Conservation (phyloP, 768 basidiomycete genomes). For the Nidula microcarpa region DNA sequence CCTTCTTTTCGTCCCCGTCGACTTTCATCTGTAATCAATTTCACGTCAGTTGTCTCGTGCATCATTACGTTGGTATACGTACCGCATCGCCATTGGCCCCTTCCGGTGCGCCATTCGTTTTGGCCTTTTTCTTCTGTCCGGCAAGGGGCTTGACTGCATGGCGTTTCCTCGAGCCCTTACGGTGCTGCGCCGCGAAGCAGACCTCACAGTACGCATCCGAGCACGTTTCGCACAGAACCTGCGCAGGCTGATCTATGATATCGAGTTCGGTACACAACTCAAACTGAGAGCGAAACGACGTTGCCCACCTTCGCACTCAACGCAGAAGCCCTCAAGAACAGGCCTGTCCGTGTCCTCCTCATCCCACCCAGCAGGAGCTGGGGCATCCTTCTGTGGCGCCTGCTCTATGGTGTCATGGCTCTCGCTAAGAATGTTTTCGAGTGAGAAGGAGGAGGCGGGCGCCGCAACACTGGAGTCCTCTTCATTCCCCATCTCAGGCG, state of each 20-base stretch:
- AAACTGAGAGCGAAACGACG: no score
- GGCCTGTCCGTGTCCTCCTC: slow-evolving; percentile 52
- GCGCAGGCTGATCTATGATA: slow-evolving; percentile 73
- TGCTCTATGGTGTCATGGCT: slow-evolving; percentile 64
- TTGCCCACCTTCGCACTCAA: slow-evolving; percentile 80
- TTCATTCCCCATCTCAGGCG: no score
- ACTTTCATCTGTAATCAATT: slow-evolving; percentile 40
- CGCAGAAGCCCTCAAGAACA: slow-evolving; percentile 62
- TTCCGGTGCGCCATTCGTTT: slow-evolving; percentile 15
- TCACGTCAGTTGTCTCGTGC: not conserved
- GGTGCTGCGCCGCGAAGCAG: slow-evolving; percentile 81
- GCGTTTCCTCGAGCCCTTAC: slow-evolving; percentile 72
- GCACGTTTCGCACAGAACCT: slow-evolving; percentile 70
- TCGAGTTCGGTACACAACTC: no score
- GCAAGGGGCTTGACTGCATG: slow-evolving; percentile 53
- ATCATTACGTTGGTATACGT: slow-evolving; percentile 8
- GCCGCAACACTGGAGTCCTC: no score
- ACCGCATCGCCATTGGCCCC: slow-evolving; percentile 25
- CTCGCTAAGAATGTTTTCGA: slow-evolving; percentile 67
- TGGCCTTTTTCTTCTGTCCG: slow-evolving; percentile 20
- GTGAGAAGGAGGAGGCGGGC: slow-evolving; percentile 38
- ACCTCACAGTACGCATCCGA: slow-evolving; percentile 77
- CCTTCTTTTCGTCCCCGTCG: slow-evolving; percentile 23
- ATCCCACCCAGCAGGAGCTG: slow-evolving; percentile 56
- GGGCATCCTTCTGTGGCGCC: slow-evolving; percentile 33